Percentiles rank a stretch among this genome's conserved stretches.
Conservation (phyloP, 2,329 filamentous ascomycete species). For the Fonsecaea pedrosoi region DNA sequence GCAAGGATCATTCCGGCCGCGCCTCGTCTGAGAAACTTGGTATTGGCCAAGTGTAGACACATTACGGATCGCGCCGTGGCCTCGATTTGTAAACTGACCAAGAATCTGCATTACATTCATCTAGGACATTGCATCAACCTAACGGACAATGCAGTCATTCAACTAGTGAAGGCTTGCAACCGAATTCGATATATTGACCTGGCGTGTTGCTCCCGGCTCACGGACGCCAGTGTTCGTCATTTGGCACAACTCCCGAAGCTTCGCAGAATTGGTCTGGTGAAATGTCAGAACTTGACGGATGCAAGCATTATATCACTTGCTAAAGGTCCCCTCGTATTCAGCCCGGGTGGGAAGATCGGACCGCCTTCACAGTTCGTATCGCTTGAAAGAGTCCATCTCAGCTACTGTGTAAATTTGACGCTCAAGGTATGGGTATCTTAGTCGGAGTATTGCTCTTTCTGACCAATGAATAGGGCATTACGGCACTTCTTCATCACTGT, state of each 20-base stretch:
- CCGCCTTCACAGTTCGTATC: constrained; percentile 44
- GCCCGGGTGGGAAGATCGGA: constrained; percentile 32
- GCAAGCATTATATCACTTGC: constrained; percentile 85
- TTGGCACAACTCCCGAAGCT: constrained; percentile 89
- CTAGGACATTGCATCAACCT: constrained; percentile 91
- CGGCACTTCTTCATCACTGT: constrained; percentile 86
- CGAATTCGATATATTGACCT: constrained; percentile 96
- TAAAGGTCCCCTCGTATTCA: constrained; percentile 63
- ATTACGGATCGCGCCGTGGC: constrained; percentile 89
- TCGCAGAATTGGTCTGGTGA: constrained; percentile 92
- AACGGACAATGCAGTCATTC: constrained; percentile 85
- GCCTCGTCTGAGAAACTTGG: constrained; percentile 87
- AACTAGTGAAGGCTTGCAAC: constrained; percentile 83
- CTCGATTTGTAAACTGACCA: constrained; percentile 86
- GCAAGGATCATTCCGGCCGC: constrained; percentile 86
- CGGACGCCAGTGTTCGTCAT: constrained; percentile 82
- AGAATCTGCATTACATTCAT: constrained; percentile 96
- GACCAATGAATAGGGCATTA: constrained; percentile 72
- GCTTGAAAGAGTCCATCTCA: constrained; percentile 91
- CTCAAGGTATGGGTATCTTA: constrained; percentile 67
- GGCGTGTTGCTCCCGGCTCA: constrained; percentile 90
- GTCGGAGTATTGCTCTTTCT: neutral
- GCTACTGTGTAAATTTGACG: constrained; percentile 87
- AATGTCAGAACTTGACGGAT: constrained; percentile 90
- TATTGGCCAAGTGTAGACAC: constrained; percentile 90